A percentile compares a stretch with the other conserved stretches of the same genome.
These are phyloP conservation scores for Aspergillus nanangensis DNA, from an alignment of 495 filamentous ascomycete genomes.

Conservation along the genomic window DNA sequence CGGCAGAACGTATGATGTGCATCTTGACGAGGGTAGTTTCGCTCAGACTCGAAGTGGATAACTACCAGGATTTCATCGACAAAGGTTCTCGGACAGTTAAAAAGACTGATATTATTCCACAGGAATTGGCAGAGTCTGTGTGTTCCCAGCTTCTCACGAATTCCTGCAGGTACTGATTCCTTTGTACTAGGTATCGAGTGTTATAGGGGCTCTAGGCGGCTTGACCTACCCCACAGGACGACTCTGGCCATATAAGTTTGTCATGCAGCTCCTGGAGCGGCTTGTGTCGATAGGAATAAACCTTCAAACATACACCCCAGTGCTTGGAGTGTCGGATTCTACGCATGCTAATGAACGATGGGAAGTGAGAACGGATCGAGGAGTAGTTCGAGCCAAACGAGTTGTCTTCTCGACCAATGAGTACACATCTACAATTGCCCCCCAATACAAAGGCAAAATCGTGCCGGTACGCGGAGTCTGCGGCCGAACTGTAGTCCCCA, in stretches of 20 bases:
- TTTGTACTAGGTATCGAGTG: conserved; percentile 32
- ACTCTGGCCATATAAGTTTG: conserved; percentile 81
- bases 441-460: conserved; percentile 64
- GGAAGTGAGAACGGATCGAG: conserved; percentile 58
- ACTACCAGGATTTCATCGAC: conserved; percentile 17
- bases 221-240: conserved; percentile 36
- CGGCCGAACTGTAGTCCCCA: conserved; percentile 27
- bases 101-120: conserved; percentile 11
- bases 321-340: conserved; percentile 36
- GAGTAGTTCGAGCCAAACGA: conserved; percentile 49
- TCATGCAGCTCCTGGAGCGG: conserved; percentile 59
- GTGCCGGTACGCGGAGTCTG: conserved; percentile 64
- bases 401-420: conserved; percentile 79
- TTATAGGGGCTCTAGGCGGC: conserved; percentile 43
- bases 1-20: conserved; percentile 24
- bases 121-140: conserved; percentile 18
- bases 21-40: conserved; percentile 13
- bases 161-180: neutral
- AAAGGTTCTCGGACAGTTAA: conserved; percentile 14
- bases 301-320: conserved; percentile 73
- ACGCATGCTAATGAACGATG: conserved; percentile 12
- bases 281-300: conserved; percentile 58
- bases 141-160: neutral
- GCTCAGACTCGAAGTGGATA: conserved; percentile 20
- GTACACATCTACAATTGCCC: conserved; percentile 71